Evolutionary conservation across 768 basidiomycete species (phyloP).

Genomic region (Scleroderma bovista): DNA sequence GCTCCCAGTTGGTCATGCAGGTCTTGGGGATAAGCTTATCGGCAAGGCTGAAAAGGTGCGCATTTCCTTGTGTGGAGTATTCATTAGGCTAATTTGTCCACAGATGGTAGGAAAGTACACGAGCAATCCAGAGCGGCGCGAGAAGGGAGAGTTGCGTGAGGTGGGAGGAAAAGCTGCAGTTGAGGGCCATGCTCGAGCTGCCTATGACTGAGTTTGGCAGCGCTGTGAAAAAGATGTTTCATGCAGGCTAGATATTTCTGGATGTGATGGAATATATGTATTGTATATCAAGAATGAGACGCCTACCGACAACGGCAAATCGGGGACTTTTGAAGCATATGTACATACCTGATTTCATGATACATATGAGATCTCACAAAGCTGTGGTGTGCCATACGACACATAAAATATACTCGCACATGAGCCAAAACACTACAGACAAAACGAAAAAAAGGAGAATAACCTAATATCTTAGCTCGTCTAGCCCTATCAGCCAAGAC

Average conservation of each 20-base stretch:
- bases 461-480: conserved; percentile 16
- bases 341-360: not conserved
- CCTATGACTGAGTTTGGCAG: conserved; percentile 31
- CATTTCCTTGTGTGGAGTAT: not conserved
- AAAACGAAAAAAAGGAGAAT: conserved; percentile 4
- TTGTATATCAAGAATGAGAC: too few species aligned
- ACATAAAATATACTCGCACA: not conserved
- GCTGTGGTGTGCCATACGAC: not conserved
- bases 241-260: too few species aligned
- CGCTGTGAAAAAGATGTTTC: too few species aligned
- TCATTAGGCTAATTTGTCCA: too few species aligned
- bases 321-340: too few species aligned
- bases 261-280: too few species aligned
- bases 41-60: conserved; percentile 55
- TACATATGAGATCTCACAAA: not conserved
- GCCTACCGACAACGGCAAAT: too few species aligned
- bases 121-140: conserved; percentile 45
- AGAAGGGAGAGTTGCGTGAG: conserved; percentile 53
- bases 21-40: conserved; percentile 45
- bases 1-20: conserved; percentile 34
- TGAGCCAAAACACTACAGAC: conserved; percentile 7
- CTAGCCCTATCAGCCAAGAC: not conserved
- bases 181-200: conserved; percentile 34
- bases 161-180: conserved; percentile 45
- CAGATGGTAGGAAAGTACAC: conserved; percentile 48